phyloP scores from a whole-genome alignment of 176 grass and related monocot genomes.

The Eleusine indica region DNA sequence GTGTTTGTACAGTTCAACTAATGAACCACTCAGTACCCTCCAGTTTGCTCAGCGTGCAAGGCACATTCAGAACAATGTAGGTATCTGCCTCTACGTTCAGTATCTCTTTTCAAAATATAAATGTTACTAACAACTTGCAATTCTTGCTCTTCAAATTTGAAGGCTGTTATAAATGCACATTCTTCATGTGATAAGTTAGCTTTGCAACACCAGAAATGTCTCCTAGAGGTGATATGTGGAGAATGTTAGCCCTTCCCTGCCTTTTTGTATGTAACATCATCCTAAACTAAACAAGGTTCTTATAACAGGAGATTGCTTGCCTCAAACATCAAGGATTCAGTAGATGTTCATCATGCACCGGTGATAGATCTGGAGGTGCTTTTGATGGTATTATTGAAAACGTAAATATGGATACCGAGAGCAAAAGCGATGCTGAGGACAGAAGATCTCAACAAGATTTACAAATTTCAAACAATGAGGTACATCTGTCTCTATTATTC shows the following conservation, averaged over 20 bases:
- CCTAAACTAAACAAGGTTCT: conserved; percentile 21
- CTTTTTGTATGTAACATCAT: conserved; percentile 20
- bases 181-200: conserved; percentile 81
- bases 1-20: conserved; percentile 60
- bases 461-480: conserved; percentile 64
- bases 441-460: conserved; percentile 49
- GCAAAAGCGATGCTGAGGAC: conserved; percentile 34
- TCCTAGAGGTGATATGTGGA: conserved; percentile 75
- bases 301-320: conserved; percentile 72
- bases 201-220: conserved; percentile 80
- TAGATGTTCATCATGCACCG: conserved; percentile 63
- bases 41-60: conserved; percentile 96
- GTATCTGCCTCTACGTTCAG: conserved; percentile 27
- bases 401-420: conserved; percentile 36
- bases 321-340: conserved; percentile 72
- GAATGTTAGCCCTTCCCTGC: conserved; percentile 18
- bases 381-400: conserved; percentile 33
- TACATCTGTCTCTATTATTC: too few species aligned
- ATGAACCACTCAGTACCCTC: conserved; percentile 92
- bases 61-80: conserved; percentile 99
- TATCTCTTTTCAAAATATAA: conserved; percentile 25
- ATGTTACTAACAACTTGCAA: neutral
- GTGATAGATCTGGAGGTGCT: conserved; percentile 31
- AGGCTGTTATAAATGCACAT: conserved; percentile 97
- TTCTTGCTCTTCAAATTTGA: conserved; percentile 41